Evolutionary conservation across 164 flowering plant genomes (phyloP).

Genomic region (Vitis amurensis): DNA sequence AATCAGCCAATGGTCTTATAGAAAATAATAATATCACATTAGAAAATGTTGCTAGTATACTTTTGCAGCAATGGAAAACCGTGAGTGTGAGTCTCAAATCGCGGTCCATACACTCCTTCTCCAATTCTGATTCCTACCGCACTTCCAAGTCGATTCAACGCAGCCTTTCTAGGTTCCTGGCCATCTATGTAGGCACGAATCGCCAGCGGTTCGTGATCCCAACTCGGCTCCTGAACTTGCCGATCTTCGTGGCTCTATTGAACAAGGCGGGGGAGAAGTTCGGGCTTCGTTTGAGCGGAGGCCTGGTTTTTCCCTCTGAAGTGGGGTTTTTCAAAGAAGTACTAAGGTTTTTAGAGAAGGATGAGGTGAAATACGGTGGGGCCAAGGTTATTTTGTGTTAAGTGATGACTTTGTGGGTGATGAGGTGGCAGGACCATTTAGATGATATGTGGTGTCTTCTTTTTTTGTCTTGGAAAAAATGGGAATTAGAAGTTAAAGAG

Average conservation of each 20-base stretch:
- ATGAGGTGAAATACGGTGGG: conserved; percentile 24
- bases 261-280: conserved; percentile 38
- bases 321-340: conserved; percentile 33
- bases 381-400: conserved; percentile 3
- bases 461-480: no score
- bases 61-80: conserved; percentile 17
- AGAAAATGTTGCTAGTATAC: conserved; percentile 27
- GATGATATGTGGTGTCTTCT: no score
- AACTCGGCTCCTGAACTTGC: conserved; percentile 33
- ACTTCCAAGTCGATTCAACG: no score
- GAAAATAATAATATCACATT: conserved; percentile 18
- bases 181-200: conserved; percentile 33
- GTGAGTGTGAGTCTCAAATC: no score
- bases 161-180: no score
- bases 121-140: no score
- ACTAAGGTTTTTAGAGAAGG: conserved; percentile 23
- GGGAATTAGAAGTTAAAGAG: no score
- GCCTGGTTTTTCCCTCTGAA: conserved; percentile 36
- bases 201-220: conserved; percentile 53
- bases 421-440: no score
- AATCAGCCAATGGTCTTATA: conserved; percentile 36
- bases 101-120: no score
- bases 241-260: conserved; percentile 28
- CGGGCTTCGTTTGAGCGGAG: conserved; percentile 30
- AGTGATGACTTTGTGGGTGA: conserved; percentile 25